A percentile compares a stretch with the other conserved stretches of the same genome.
These are phyloP conservation scores for Viola pubescens DNA, from an alignment of 441 rosid species.

Conservation along the genomic window DNA sequence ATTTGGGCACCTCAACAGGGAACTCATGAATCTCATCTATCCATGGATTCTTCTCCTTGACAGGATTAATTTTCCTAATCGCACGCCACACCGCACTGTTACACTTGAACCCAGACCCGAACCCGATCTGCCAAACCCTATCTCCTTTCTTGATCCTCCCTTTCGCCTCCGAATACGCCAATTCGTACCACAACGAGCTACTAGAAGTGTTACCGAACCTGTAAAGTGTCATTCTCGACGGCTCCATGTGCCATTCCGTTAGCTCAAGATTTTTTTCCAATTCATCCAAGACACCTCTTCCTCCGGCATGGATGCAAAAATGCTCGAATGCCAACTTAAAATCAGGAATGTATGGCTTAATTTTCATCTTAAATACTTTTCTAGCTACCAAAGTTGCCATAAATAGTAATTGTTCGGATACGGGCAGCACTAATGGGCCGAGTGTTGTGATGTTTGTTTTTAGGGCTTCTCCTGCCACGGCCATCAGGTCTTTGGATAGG, in stretches of 20 bases:
- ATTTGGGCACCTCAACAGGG: constrained; percentile 31
- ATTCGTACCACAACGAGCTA: constrained; percentile 72
- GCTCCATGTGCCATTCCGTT: constrained; percentile 61
- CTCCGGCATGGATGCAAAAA: constrained; percentile 79
- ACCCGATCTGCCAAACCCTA: constrained; percentile 77
- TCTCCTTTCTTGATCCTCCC: constrained; percentile 52
- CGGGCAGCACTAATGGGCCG: constrained; percentile 70
- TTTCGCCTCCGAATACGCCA: constrained; percentile 64
- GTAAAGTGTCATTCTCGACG: constrained; percentile 71
- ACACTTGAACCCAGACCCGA: constrained; percentile 85
- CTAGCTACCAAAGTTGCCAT: constrained; percentile 32
- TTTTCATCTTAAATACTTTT: constrained; percentile 39
- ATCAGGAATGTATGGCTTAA: constrained; percentile 56
- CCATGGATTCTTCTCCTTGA: constrained; percentile 49
- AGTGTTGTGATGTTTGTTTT: constrained; percentile 61
- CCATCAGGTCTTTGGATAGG: constrained; percentile 39
- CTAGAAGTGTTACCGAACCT: constrained; percentile 81
- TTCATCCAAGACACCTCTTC: constrained; percentile 47
- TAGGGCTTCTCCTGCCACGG: constrained; percentile 63
- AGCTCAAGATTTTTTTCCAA: constrained; percentile 31
- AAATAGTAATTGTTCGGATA: constrained; percentile 55
- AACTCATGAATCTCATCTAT: constrained; percentile 38
- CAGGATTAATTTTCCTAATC: constrained; percentile 28
- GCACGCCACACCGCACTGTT: constrained; percentile 68
- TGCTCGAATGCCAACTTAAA: constrained; percentile 68